Evolutionary conservation across 2,329 filamentous ascomycete species (phyloP), one percentile per base, ranked within the genome.

Genomic region (Neonectria sp.): DNA sequence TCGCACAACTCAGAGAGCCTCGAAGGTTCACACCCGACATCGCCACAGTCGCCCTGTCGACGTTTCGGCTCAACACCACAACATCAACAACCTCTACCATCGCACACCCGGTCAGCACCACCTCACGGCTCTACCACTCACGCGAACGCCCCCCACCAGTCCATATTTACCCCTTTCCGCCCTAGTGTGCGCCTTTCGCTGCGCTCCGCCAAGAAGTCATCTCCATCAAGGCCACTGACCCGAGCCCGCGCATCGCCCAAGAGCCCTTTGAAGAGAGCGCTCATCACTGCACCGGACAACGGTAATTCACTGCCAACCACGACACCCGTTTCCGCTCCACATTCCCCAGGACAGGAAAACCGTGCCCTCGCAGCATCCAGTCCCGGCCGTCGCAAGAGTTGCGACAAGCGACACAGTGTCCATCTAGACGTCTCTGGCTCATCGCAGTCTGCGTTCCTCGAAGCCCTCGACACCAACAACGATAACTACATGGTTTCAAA

Each of bases 181-280:
- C 88, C 91, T 13, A 92, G 86, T 76, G 86, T 90, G 55, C 92
- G 92, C 77, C 86, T 94, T 31, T 91, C 89, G 17, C 82, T 91
- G 63, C 87, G 90, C 63, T 90, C 91, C 52, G 85, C 87, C 61
- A 90, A 88, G 66, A 85, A 88, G 60, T 84, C 76, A 4, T 84
- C 78, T 3, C 86, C 89, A 3, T 83, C 86, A 61, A 86, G 88
- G 68, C 83, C 86, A 45, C 81, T 87, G 40, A 86, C 90, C 48
- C 90, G 93, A 69, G 82, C 85, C 33, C 90, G 92, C 71, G 91
- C 90, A 25, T 95, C 93, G 51, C 92, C 93, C 3, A 93, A 91
- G 79, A 97, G 94, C 79, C 95, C 95, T 11, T 86, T 93, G 60
- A 93, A 95, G 79, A 92, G 94, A 77, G 92, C 89, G 52, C 85